phyloP scores from a whole-genome alignment of 2,329 filamentous ascomycete species.

The Botrytis fabae region DNA sequence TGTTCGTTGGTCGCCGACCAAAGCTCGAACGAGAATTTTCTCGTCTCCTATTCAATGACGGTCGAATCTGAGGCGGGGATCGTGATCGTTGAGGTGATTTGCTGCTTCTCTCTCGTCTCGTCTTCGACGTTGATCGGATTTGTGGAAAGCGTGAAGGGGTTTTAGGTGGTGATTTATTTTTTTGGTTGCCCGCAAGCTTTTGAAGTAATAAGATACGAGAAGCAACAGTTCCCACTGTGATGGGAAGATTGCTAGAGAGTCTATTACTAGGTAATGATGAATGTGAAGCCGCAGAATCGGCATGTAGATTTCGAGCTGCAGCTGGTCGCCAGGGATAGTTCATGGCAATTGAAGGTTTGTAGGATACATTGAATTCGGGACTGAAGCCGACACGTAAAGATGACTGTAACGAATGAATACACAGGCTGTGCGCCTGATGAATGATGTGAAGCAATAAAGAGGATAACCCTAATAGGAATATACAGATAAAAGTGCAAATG shows the following conservation, averaged over 20 bases:
- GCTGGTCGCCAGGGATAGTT: constrained; percentile 29
- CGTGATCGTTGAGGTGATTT: neutral
- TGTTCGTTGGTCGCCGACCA: constrained; percentile 37
- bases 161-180: constrained; percentile 13
- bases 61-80: constrained; percentile 21
- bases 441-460: neutral
- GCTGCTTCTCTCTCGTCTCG: neutral
- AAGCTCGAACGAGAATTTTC: constrained; percentile 38
- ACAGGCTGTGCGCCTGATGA: constrained; percentile 8
- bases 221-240: constrained; percentile 42
- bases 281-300: constrained; percentile 1
- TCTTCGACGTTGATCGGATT: neutral
- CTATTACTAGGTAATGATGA: neutral
- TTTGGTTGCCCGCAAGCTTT: constrained; percentile 28
- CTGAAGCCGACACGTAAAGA: neutral
- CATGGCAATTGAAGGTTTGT: constrained; percentile 29
- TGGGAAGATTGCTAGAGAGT: constrained; percentile 18
- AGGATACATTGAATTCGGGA: neutral
- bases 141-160: constrained; percentile 30
- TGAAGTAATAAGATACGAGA: constrained; percentile 42
- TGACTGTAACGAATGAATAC: constrained; percentile 17
- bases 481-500: constrained; percentile 1
- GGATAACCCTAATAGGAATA: constrained; percentile 3
- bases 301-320: constrained; percentile 23
- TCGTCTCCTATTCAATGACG: constrained; percentile 33